phyloP scores from a whole-genome alignment of 306 rosid species.

The Lotus japonicus region DNA sequence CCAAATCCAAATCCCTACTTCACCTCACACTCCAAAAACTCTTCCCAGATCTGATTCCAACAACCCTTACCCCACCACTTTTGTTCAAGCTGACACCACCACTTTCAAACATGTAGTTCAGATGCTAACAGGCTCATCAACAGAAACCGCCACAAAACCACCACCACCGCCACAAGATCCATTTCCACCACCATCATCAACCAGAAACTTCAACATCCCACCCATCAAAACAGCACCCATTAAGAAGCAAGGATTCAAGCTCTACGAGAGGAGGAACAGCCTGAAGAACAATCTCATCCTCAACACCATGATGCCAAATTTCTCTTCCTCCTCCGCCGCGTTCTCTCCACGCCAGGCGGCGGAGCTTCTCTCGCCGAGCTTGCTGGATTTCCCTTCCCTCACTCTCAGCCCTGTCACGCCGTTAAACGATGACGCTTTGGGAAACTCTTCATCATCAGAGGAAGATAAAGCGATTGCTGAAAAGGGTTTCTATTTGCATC shows the following conservation, averaged over 20 bases:
- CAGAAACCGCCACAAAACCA: conserved; percentile 32
- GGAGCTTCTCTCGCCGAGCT: conserved; percentile 85
- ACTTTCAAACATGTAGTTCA: conserved; percentile 95
- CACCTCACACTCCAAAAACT: conserved; percentile 55
- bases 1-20: conserved; percentile 48
- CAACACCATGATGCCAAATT: conserved; percentile 71
- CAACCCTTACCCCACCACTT: conserved; percentile 86
- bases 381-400: conserved; percentile 81
- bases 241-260: conserved; percentile 78
- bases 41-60: conserved; percentile 90
- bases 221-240: conserved; percentile 50
- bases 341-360: conserved; percentile 52
- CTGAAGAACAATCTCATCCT: conserved; percentile 78
- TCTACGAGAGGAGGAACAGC: conserved; percentile 72
- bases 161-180: conserved; percentile 23
- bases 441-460: conserved; percentile 65
- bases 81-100: conserved; percentile 88
- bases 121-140: conserved; percentile 93
- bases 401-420: conserved; percentile 93
- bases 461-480: conserved; percentile 93
- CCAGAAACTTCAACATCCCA: conserved; percentile 66
- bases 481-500: conserved; percentile 79
- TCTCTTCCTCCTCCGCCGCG: conserved; percentile 7
- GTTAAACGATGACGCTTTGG: conserved; percentile 60
- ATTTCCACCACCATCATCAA: background rate